phyloP scores from a whole-genome alignment of 495 filamentous ascomycete species.

The Endocarpon pusillum region DNA sequence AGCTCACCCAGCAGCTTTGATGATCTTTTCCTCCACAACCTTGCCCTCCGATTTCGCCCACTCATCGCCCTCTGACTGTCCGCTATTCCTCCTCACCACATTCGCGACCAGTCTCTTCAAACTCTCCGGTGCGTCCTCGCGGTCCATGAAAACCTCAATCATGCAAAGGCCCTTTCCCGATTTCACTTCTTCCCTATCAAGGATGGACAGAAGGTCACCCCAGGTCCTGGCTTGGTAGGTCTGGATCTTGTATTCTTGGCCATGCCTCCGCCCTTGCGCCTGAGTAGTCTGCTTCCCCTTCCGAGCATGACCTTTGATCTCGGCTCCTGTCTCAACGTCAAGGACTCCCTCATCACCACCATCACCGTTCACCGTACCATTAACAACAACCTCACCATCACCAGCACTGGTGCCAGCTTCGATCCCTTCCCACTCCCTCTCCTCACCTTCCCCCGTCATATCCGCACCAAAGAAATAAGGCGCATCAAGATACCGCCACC shows the following conservation, averaged over 20 bases:
- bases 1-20: conserved; percentile 4
- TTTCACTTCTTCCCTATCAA: conserved; percentile 17
- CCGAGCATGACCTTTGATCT: conserved; percentile 10
- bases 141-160: conserved; percentile 29
- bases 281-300: no score
- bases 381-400: no score
- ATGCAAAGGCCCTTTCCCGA: conserved; percentile 24
- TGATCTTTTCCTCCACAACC: conserved; percentile 1
- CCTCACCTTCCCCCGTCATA: background rate
- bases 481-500: conserved; percentile 41
- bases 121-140: conserved; percentile 23
- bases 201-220: conserved; percentile 19
- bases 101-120: conserved; percentile 14
- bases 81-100: conserved; percentile 11
- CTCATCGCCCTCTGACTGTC: no score
- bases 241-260: conserved; percentile 5
- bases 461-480: conserved; percentile 26
- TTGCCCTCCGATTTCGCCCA: background rate
- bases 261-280: no score
- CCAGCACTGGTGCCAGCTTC: conserved; percentile 37
- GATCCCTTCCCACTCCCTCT: conserved; percentile 25
- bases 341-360: no score
- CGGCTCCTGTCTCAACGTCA: no score
- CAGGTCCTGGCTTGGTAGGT: conserved; percentile 18
- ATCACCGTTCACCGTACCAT: no score